Base-by-base conservation (phyloP, 257 asterid genomes). In the Capsicum chinense region DNA sequence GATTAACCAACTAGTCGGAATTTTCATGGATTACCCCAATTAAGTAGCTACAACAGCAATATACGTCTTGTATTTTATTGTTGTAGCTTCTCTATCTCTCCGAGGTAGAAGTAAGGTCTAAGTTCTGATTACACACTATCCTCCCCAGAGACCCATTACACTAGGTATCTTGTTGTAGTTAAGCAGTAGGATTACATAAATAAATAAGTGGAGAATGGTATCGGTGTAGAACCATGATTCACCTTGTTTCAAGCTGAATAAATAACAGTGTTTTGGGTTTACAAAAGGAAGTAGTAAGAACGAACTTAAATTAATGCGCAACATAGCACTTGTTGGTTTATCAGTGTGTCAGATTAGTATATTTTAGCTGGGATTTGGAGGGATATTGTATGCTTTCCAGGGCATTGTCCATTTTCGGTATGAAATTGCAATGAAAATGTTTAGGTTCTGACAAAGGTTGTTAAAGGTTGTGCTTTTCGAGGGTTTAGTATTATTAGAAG, bases 141-240 rank as follows among this genome's bases (percentile, higher is more conserved):
- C 42, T 39, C 42, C 5, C 42, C 42, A 39, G 42, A 39, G 33
- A 26, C 33, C 42, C 42, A 44, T 44, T 44, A 44, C 5, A 44
- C 48, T 5, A 8, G 48, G 48, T 44, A 44, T 44, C 47, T 15
- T 26, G 81, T 33, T 76, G n/a, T 52, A 26, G 81, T 13, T 76
- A 21, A 52, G 63, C 26, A 76, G 81, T 50, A 74, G 81, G 47
- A 74, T 50, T 21, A 74, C 47, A 74, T 12, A 50, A 48, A 19
- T 74, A 50, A 21, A 6, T 74, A 50, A 50, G 81, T 74, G 48
- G 63, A 76, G 81, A 14, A 44, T 69, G 79, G 60, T 12, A 12
- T 15, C n/a, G 42, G 80, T 3, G 80, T 42, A 73, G 56, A 73
- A 17, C 17, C 59, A 50, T 50, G 81, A 21, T 74, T 74, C 62